phyloP scores from a whole-genome alignment of 768 basidiomycete genomes.

The Boletus reticuloceps region DNA sequence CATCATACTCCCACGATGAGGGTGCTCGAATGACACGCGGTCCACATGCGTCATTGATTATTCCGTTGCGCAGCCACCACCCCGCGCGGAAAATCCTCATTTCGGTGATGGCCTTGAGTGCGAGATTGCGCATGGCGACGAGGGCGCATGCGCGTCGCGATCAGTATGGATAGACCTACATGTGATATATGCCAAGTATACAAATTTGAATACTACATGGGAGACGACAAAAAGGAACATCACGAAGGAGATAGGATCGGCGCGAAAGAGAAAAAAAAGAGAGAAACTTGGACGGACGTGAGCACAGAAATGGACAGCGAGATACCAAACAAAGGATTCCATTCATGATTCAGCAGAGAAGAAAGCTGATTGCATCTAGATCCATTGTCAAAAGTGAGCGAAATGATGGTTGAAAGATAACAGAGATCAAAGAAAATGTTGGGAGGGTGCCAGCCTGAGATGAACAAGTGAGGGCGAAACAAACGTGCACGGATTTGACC shows the following conservation, averaged over 20 bases:
- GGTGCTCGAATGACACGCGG: too few species aligned
- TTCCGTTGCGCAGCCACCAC: too few species aligned
- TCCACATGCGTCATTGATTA: too few species aligned
- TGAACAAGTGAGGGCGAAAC: neutral
- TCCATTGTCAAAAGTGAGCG: constrained; percentile 3
- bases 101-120: too few species aligned
- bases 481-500: neutral
- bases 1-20: too few species aligned
- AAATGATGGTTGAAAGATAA: constrained; percentile 1
- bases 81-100: too few species aligned
- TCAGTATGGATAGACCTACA: neutral
- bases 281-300: neutral
- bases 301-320: neutral
- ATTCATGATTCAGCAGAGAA: neutral
- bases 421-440: neutral
- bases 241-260: neutral
- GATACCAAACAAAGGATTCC: neutral
- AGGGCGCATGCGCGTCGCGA: neutral
- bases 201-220: constrained; percentile 6
- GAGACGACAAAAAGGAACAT: neutral
- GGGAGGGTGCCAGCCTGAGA: neutral
- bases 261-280: neutral
- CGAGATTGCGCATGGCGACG: too few species aligned
- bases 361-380: constrained; percentile 7
- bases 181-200: constrained; percentile 1